Conservation (phyloP, 441 rosid genomes). For the Populus hybrid region DNA sequence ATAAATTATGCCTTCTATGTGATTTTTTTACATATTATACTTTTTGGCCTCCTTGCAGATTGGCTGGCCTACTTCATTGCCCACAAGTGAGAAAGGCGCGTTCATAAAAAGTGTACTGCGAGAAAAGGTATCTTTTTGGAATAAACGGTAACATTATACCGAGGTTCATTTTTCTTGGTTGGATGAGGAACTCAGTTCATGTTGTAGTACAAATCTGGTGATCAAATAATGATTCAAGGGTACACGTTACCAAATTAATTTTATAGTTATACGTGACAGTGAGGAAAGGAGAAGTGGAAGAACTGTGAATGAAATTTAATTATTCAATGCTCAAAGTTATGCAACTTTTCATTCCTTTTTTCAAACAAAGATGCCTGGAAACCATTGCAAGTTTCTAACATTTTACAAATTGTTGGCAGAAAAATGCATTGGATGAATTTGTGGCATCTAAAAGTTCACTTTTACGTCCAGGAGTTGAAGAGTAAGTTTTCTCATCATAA, state of each 20-base stretch:
- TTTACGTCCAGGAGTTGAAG: constrained; percentile 79
- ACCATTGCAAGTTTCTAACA: constrained; percentile 18
- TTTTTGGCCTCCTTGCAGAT: constrained; percentile 45
- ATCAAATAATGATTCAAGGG: not conserved
- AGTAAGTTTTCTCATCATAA: constrained; percentile 49
- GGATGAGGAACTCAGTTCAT: not conserved
- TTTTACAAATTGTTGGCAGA: constrained; percentile 45
- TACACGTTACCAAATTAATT: not conserved
- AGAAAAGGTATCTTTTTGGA: constrained; percentile 59
- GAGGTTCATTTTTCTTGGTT: not conserved
- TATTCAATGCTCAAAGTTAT: too few species aligned
- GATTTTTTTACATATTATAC: constrained; percentile 10
- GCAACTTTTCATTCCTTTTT: not conserved
- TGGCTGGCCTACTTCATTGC: constrained; percentile 96
- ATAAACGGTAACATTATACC: not conserved
- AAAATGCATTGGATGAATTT: constrained; percentile 69
- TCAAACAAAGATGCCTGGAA: not conserved
- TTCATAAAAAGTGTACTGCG: constrained; percentile 64
- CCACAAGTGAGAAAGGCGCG: constrained; percentile 73
- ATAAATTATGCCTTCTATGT: constrained; percentile 1
- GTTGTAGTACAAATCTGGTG: not conserved
- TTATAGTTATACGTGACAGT: not conserved
- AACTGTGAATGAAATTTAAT: too few species aligned
- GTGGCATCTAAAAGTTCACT: constrained; percentile 59
- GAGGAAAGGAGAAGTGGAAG: too few species aligned